A percentile compares a stretch with the other conserved stretches of the same genome.
Conservation (phyloP, 208 protist genomes). For the Tritrichomonas foetus region DNA sequence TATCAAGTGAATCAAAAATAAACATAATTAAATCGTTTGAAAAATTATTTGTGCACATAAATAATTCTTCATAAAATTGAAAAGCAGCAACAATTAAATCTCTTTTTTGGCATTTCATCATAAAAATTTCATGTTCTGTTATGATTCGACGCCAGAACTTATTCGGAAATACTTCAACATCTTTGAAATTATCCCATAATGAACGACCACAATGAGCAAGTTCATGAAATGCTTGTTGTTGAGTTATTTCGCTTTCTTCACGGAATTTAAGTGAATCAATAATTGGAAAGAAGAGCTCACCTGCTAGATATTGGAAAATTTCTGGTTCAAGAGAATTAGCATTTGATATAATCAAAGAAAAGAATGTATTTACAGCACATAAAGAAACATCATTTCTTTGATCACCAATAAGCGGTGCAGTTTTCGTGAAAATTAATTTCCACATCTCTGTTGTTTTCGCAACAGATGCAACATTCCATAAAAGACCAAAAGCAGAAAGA, state of each 20-base stretch:
- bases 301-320: neutral
- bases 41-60: neutral
- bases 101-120: neutral
- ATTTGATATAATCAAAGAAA: neutral
- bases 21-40: neutral
- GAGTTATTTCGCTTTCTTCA: neutral
- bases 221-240: neutral
- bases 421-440: neutral
- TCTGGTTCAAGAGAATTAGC: neutral
- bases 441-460: neutral
- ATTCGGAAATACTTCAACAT: neutral
- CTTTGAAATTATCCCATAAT: neutral
- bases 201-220: neutral
- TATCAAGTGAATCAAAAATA: neutral
- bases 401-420: neutral
- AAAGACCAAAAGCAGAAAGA: neutral
- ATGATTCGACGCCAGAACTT: neutral
- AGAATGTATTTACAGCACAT: neutral
- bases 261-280: neutral
- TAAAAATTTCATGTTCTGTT: neutral
- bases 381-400: neutral
- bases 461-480: neutral
- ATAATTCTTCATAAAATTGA: slow-evolving; percentile 29
- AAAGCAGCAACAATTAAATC: neutral
- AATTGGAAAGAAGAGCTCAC: neutral